A percentile compares a stretch with the other conserved stretches of the same genome.
These are phyloP conservation scores for Bassia scoparia DNA, from an alignment of 148 eudicot genomes.

Conservation along the genomic window DNA sequence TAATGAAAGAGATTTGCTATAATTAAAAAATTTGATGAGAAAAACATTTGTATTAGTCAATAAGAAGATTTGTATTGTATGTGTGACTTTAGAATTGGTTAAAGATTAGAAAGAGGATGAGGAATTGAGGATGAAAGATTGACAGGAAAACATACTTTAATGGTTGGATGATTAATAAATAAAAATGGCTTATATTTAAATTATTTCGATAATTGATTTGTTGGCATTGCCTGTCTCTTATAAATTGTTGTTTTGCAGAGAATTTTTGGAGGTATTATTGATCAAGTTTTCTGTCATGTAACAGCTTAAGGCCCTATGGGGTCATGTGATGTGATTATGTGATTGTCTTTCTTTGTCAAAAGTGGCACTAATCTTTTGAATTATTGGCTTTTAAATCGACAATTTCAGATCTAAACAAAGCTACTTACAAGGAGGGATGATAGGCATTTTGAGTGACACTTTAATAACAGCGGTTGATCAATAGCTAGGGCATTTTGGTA, in stretches of 20 bases:
- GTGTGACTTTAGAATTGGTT: not conserved
- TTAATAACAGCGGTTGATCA: too few species aligned
- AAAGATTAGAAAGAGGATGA: constrained; percentile 1
- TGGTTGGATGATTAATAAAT: not conserved
- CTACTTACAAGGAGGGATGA: too few species aligned
- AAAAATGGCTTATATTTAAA: not conserved
- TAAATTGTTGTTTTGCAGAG: not conserved
- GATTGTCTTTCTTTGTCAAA: too few species aligned
- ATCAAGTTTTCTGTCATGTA: not conserved
- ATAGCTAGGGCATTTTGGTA: too few species aligned
- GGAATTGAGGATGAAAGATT: constrained; percentile 15
- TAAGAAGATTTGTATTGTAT: not conserved
- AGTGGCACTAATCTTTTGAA: too few species aligned
- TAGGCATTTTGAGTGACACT: too few species aligned
- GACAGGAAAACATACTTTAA: not conserved
- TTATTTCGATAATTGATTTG: constrained; percentile 1
- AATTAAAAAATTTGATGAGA: not conserved
- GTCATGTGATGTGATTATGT: not conserved
- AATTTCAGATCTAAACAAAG: too few species aligned
- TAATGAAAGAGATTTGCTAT: constrained; percentile 4
- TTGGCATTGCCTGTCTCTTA: constrained; percentile 3
- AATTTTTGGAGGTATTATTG: not conserved
- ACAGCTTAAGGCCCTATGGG: not conserved
- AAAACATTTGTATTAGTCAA: not conserved
- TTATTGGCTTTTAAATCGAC: too few species aligned